Evolutionary conservation across 2,329 filamentous ascomycete genomes (phyloP).

Genomic region (Pseudogymnoascus sp.): DNA sequence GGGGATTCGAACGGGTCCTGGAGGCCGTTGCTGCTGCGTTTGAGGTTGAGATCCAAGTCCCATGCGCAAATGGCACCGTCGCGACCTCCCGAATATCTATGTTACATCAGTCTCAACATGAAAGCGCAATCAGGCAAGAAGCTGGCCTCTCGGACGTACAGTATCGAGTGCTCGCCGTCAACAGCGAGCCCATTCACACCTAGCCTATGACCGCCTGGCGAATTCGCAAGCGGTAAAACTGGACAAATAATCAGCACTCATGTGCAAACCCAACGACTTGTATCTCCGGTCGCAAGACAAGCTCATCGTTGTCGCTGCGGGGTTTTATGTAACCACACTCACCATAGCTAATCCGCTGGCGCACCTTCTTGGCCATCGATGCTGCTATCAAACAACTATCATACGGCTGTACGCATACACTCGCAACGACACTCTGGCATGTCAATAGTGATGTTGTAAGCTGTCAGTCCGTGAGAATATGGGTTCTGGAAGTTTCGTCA

Average conservation of each 20-base stretch:
- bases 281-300: not conserved
- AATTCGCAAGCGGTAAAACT: constrained; percentile 68
- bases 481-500: not conserved
- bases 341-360: constrained; percentile 67
- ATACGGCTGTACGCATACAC: constrained; percentile 9
- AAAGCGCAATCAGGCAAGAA: not conserved
- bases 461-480: constrained; percentile 5
- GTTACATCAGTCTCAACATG: constrained; percentile 23
- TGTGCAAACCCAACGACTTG: not conserved
- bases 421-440: not conserved
- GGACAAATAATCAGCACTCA: constrained; percentile 17
- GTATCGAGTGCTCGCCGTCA: constrained; percentile 71
- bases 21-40: constrained; percentile 19
- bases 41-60: constrained; percentile 72
- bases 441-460: not conserved
- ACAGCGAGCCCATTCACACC: constrained; percentile 93
- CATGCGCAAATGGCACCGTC: constrained; percentile 95
- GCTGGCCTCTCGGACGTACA: constrained; percentile 51
- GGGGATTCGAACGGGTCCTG: constrained; percentile 28
- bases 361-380: constrained; percentile 58
- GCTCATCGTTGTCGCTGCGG: constrained; percentile 4
- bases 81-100: constrained; percentile 87
- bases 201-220: constrained; percentile 77
- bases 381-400: constrained; percentile 11
- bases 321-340: constrained; percentile 25